Evolutionary conservation across 305 asterid species (phyloP).

Genomic region (Withania somnifera): DNA sequence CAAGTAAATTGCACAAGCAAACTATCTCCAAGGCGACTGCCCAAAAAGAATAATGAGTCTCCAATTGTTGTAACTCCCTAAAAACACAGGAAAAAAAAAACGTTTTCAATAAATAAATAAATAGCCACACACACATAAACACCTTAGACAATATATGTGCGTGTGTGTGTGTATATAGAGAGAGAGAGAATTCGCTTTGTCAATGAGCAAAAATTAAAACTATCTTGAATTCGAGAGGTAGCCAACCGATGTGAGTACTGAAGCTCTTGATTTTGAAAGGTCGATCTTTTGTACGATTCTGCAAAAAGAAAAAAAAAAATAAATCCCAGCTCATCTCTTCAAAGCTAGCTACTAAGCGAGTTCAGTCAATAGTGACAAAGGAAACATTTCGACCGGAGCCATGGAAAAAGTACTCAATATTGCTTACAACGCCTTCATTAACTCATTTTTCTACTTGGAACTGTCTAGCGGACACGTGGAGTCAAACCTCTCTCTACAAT

Average conservation of each 20-base stretch:
- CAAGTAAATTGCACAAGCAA: conserved; percentile 83
- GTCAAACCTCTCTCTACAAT: too few species aligned
- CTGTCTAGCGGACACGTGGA: too few species aligned
- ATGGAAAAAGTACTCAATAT: too few species aligned
- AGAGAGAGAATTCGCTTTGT: not conserved
- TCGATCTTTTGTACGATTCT: conserved; percentile 94
- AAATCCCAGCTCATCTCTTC: not conserved
- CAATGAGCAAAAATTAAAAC: not conserved
- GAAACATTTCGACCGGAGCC: too few species aligned
- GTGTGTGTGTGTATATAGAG: too few species aligned
- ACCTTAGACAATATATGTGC: not conserved
- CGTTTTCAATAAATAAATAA: not conserved
- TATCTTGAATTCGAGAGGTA: not conserved
- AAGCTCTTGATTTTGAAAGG: conserved; percentile 92
- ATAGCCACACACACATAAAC: not conserved
- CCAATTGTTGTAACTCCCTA: conserved; percentile 86
- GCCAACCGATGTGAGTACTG: conserved; percentile 91
- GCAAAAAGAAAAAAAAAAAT: conserved; percentile 15
- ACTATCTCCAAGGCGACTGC: conserved; percentile 97
- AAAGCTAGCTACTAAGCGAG: not conserved
- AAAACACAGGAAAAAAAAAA: conserved; percentile 10
- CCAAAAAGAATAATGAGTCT: conserved; percentile 82
- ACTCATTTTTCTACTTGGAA: too few species aligned
- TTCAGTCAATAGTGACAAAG: too few species aligned
- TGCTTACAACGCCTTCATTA: too few species aligned